phyloP scores from a whole-genome alignment of 2,329 filamentous ascomycete species.

The Claviceps digitariae region DNA sequence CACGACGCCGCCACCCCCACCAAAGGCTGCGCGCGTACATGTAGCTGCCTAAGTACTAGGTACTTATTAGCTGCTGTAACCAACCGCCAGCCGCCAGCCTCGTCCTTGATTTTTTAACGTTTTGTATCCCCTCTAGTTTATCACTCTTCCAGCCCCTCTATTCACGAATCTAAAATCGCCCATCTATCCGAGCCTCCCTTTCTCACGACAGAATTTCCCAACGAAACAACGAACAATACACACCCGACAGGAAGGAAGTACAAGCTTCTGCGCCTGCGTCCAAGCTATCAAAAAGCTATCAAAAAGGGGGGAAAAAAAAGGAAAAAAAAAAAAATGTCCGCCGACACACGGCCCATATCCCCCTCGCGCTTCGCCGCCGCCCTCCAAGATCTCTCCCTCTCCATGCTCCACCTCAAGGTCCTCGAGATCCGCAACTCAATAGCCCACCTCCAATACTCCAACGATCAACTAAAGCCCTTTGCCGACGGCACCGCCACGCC shows the following conservation, averaged over 20 bases:
- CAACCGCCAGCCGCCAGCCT: too few relatives aligned
- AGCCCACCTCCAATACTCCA: slow-evolving; percentile 59
- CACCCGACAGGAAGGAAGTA: too few relatives aligned
- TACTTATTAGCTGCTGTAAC: too few relatives aligned
- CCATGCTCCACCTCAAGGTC: slow-evolving; percentile 58
- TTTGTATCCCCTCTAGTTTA: too few relatives aligned
- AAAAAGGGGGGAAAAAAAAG: background rate
- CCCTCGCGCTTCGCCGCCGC: slow-evolving; percentile 52
- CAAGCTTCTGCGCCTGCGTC: background rate
- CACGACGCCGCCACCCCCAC: background rate
- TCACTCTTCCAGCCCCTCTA: too few relatives aligned
- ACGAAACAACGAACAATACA: too few relatives aligned
- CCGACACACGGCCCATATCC: slow-evolving; percentile 46
- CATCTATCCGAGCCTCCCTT: too few relatives aligned
- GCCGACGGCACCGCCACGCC: slow-evolving; percentile 35
- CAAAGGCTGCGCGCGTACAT: background rate
- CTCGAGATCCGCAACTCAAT: slow-evolving; percentile 65
- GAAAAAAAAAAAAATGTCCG: slow-evolving; percentile 36
- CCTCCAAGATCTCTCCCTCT: slow-evolving; percentile 50
- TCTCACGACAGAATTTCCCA: too few relatives aligned
- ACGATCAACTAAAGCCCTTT: slow-evolving; percentile 57
- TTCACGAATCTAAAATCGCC: too few relatives aligned
- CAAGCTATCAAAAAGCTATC: too few relatives aligned
- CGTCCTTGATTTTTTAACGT: too few relatives aligned
- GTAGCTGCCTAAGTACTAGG: too few relatives aligned